Base-by-base conservation (phyloP, 768 basidiomycete genomes). In the Kwoniella shandongensis region DNA sequence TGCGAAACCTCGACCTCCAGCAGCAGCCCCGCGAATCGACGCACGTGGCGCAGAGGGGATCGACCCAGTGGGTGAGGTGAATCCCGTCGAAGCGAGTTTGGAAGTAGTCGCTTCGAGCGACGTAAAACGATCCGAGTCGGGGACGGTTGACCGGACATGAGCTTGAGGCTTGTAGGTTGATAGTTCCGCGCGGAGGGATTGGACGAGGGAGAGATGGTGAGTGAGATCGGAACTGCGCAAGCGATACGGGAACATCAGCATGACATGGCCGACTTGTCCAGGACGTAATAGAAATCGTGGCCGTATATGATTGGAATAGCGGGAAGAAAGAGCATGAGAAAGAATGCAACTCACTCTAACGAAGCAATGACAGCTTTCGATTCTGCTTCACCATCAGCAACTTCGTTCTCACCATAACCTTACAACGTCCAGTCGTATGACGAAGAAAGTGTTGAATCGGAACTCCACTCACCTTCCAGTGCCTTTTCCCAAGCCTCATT, bases 301-400 rank as follows among this genome's bases (percentile, higher is more conserved):
- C n/a, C n/a, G n/a, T n/a, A 18, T 22, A 44, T 56, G 40, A 55
- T 44, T 23, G 0, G 45, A 25, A 26, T 42, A 18, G 15, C 15
- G 5, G 44, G 2, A 12, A 23, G n/a, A 39, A 5, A 35, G 1
- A 26, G 11, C 7, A 47, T 26, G 3, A 17, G 11, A 52, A n/a
- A 20, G 12, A 38, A 7, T 10, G 15, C 10, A 45, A 61, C 70
- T 45, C 18, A 72, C 70, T 72, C 70, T 17, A 72, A 47, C 0
- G 67, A 69, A 15, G 48, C 20, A 17, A 69, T 72, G 13, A 67
- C 66, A 4, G 62, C 61, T 59, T 36, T 53, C 2, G 66, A 69
- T 44, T 67, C 69, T 71, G n/a, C n/a, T n/a, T n/a, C n/a, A 39
- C 10, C 17, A 5, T 13, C 8, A 18, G 18, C 2, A 32, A 59